A percentile compares a stretch with the other conserved stretches of the same genome.
phyloP scores from a whole-genome alignment of 768 basidiomycete species.

The Pleurotus tuoliensis region DNA sequence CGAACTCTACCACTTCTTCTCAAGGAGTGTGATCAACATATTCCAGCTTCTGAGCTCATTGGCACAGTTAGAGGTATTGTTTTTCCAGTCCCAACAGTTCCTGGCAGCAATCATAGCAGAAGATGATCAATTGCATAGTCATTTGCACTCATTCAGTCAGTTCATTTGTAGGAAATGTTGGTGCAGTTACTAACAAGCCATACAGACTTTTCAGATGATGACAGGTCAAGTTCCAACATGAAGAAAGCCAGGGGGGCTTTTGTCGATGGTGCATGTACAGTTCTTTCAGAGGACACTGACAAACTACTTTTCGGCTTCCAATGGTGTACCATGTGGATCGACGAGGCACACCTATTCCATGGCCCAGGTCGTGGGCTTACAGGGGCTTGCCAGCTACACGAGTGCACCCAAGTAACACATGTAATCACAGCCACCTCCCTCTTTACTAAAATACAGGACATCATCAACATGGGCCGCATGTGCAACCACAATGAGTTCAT shows the following conservation, averaged over 20 bases:
- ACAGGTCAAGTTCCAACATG: neutral
- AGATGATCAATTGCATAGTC: neutral
- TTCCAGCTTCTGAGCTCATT: neutral
- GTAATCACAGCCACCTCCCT: conserved; percentile 11
- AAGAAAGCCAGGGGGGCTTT: neutral
- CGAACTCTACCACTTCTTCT: conserved; percentile 14
- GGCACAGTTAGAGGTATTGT: neutral
- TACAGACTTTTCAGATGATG: neutral
- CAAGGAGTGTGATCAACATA: neutral
- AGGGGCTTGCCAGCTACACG: neutral
- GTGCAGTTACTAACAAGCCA: neutral
- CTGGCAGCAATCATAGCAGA: neutral
- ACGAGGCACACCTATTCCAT: conserved; percentile 14
- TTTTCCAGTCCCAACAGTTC: neutral
- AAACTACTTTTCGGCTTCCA: neutral
- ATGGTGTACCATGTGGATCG: conserved; percentile 5
- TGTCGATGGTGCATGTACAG: no score
- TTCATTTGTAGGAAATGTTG: neutral
- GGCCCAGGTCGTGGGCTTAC: conserved; percentile 4
- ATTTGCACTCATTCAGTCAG: neutral
- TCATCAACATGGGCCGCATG: conserved; percentile 6
- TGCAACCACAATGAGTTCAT: neutral
- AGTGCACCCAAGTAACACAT: neutral
- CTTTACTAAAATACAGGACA: conserved; percentile 4
- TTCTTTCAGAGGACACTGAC: no score